These are phyloP conservation scores for Hypoxylon lienhwacheense DNA, from an alignment of 495 filamentous ascomycete genomes.

Conservation along the genomic window DNA sequence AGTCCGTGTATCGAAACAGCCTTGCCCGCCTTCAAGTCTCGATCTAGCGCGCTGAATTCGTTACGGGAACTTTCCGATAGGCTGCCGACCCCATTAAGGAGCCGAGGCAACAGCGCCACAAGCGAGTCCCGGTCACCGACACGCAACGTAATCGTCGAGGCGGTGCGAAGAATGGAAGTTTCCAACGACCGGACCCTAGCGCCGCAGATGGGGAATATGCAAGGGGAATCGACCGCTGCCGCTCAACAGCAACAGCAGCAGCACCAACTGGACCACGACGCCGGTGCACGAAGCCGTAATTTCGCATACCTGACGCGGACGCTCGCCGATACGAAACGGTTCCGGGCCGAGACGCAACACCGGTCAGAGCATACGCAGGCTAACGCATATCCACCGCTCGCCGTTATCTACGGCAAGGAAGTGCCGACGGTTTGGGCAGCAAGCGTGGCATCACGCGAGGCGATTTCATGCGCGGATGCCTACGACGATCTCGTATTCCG, in stretches of 20 bases:
- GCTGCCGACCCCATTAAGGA: constrained; percentile 35
- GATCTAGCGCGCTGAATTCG: constrained; percentile 39
- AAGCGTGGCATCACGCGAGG: constrained; percentile 61
- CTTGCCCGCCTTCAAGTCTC: constrained; percentile 52
- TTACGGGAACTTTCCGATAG: constrained; percentile 45
- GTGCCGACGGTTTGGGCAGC: constrained; percentile 83
- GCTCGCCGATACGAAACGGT: constrained; percentile 66
- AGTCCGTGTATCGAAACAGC: constrained; percentile 74
- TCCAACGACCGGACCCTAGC: constrained; percentile 50
- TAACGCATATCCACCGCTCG: constrained; percentile 78
- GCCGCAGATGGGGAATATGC: constrained; percentile 51
- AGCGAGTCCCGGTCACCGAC: constrained; percentile 32
- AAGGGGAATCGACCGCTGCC: constrained; percentile 42
- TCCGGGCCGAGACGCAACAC: constrained; percentile 72
- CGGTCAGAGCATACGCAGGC: constrained; percentile 56
- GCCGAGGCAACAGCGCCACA: constrained; percentile 35
- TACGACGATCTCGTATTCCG: constrained; percentile 90
- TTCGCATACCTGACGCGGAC: constrained; percentile 76
- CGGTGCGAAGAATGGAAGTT: constrained; percentile 31
- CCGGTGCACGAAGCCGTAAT: constrained; percentile 45
- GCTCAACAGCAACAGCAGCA: constrained; percentile 43
- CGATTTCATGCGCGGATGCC: constrained; percentile 72
- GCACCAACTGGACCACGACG: constrained; percentile 51
- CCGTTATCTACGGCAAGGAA: constrained; percentile 86
- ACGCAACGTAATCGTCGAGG: constrained; percentile 33